Percentiles rank a stretch among this genome's conserved stretches.
Evolutionary conservation across 2,329 filamentous ascomycete species (phyloP).

Genomic region (Scytalidium lignicola): DNA sequence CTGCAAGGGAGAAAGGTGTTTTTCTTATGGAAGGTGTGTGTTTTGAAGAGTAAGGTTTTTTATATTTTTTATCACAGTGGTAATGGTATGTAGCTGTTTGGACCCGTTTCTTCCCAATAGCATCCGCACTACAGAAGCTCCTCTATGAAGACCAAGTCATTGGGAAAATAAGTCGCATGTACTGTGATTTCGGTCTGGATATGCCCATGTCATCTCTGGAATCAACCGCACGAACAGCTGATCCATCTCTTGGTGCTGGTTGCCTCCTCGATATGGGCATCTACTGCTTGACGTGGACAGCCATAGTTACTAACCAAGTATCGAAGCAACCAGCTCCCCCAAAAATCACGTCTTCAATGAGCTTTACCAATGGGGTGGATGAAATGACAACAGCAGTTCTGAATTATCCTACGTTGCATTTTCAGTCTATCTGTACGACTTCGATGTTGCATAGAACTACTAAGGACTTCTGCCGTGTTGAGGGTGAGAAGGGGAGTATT

Average conservation of each 20-base stretch:
- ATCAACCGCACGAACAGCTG: constrained; percentile 53
- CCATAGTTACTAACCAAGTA: constrained; percentile 48
- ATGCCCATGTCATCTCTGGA: constrained; percentile 1
- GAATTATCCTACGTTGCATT: constrained; percentile 49
- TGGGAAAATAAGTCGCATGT: constrained; percentile 34
- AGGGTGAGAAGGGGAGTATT: constrained; percentile 58
- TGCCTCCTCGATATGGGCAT: constrained; percentile 61
- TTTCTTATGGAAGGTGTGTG: constrained; percentile 45
- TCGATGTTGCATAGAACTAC: not conserved
- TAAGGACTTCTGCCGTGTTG: constrained; percentile 39
- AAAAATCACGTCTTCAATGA: constrained; percentile 46
- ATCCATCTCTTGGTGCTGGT: constrained; percentile 59
- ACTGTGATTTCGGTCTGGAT: constrained; percentile 17
- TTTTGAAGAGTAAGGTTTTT: too few species aligned
- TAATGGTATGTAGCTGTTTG: constrained; percentile 44
- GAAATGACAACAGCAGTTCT: constrained; percentile 55
- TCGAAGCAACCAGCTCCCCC: constrained; percentile 36
- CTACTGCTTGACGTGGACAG: constrained; percentile 63
- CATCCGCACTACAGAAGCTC: constrained; percentile 28
- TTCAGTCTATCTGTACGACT: constrained; percentile 54
- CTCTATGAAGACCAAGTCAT: constrained; percentile 32
- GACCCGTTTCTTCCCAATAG: constrained; percentile 63
- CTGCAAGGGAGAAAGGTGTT: constrained; percentile 52
- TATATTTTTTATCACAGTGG: too few species aligned
- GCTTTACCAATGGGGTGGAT: constrained; percentile 52